Base-by-base conservation (phyloP, 2,329 filamentous ascomycete species). In the Hymenoscyphus occultus region DNA sequence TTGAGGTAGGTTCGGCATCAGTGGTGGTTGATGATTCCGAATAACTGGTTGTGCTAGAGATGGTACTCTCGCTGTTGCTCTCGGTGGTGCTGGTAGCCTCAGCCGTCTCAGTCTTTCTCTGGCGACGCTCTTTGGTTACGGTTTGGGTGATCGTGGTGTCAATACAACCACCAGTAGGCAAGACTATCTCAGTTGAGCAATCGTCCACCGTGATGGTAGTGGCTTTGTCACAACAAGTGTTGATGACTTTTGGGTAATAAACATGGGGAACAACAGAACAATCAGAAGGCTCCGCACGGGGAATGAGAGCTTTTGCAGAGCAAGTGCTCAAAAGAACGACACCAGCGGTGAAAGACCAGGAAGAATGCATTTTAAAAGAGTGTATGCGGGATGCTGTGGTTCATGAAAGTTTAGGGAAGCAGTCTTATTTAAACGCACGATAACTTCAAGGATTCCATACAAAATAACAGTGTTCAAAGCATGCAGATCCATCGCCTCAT, bases 321-420 rank as follows among this genome's bases (percentile, higher is more conserved):
- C 48, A 54, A 54, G 48, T 54, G 19, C 48, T 54, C 48, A 54
- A 54, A 54, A 54, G 48, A 54, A 22, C 48, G 48, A 54, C 48
- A 54, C 48, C 48, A 19, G 48, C 19, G 48, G 48, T 54, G 48
- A 54, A 54, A 54, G 48, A 54, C 48, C 48, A 54, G 22, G 48
- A 54, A 54, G 48, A 54, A 54, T 54, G 48, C 48, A 54, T 54
- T 54, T 54, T 13, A 28, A 28, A 54, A 54, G 48, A 54, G 48
- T 28, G 48, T 54, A 13, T 54, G 48, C 19, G 9, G 48, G 48
- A 54, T 54, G 48, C 48, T 54, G 48, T 54, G 48, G 48, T 54
- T 54, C 19, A 54, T 54, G 19, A 54, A 54, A 12, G 5, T 5
- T 28, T 13, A 13, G 48, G 48, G 19, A 54, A 54, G 13, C 10